These are phyloP conservation scores for Penicillium goetzii DNA, from an alignment of 495 filamentous ascomycete species.

Conservation along the genomic window DNA sequence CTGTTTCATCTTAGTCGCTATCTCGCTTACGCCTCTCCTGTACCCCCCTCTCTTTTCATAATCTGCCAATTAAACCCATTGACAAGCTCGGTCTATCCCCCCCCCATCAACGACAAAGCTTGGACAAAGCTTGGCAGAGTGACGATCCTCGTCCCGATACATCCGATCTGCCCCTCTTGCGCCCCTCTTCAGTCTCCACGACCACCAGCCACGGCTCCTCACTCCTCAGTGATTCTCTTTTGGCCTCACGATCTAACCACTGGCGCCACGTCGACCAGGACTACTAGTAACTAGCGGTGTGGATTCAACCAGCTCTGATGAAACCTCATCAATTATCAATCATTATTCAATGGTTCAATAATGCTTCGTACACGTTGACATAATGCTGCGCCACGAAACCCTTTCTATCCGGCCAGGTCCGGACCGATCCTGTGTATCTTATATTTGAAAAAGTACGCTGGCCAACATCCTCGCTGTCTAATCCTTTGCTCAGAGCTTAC, in stretches of 20 bases:
- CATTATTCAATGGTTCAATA: not conserved
- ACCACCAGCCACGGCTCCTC: not conserved
- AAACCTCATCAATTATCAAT: not conserved
- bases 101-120: conserved; percentile 22
- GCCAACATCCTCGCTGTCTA: not conserved
- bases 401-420: not conserved
- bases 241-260: not conserved
- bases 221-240: not conserved
- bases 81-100: not conserved
- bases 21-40: not conserved
- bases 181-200: not conserved
- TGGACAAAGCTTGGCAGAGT: conserved; percentile 34
- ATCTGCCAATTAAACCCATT: not conserved
- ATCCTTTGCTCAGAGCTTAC: conserved; percentile 26
- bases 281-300: conserved; percentile 15
- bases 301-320: not conserved
- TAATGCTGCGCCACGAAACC: not conserved
- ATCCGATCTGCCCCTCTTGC: conserved; percentile 17
- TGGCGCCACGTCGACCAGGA: conserved; percentile 20
- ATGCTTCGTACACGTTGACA: not conserved
- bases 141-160: conserved; percentile 13
- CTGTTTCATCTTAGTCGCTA: conserved; percentile 4
- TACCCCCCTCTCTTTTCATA: not conserved
- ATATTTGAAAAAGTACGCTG: not conserved
- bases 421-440: not conserved